Percentiles rank a stretch among this genome's conserved stretches.
phyloP scores from a whole-genome alignment of 495 filamentous ascomycete species.

The Neurospora sp. region DNA sequence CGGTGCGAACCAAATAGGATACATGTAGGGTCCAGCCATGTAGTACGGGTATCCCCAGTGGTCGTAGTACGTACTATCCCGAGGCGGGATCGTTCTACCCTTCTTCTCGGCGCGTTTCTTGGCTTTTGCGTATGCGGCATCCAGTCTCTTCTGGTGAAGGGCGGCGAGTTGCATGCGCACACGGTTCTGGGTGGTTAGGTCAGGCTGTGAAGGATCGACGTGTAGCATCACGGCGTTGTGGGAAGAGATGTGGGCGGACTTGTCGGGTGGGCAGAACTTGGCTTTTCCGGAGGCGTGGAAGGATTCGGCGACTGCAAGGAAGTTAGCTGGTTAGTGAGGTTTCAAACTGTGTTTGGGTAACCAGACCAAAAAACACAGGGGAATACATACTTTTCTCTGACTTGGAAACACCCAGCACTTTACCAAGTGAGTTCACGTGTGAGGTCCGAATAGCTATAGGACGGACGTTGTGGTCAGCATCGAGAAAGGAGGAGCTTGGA shows the following conservation, averaged over 20 bases:
- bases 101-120: conserved; percentile 52
- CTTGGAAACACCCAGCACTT: conserved; percentile 30
- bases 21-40: conserved; percentile 27
- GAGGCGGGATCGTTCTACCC: conserved; percentile 37
- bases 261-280: conserved; percentile 42
- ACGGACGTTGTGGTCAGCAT: not conserved
- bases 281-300: conserved; percentile 46
- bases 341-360: not conserved
- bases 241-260: conserved; percentile 61
- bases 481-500: not conserved
- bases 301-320: conserved; percentile 35
- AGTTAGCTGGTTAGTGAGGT: conserved; percentile 22
- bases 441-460: conserved; percentile 49
- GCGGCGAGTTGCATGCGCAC: conserved; percentile 41
- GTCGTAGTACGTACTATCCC: conserved; percentile 41
- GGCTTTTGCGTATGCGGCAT: conserved; percentile 52
- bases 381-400: conserved; percentile 32
- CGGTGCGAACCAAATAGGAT: conserved; percentile 22
- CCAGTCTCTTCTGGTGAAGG: conserved; percentile 41
- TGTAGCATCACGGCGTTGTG: conserved; percentile 47
- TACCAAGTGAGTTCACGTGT: conserved; percentile 39
- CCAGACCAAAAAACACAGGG: not conserved
- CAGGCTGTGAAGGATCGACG: conserved; percentile 34
- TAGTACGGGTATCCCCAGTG: conserved; percentile 44
- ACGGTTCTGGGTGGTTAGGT: conserved; percentile 30